Percentiles rank a stretch among this genome's conserved stretches.
Evolutionary conservation across 2,329 filamentous ascomycete genomes (phyloP).

Genomic region (Elsinoe australis): DNA sequence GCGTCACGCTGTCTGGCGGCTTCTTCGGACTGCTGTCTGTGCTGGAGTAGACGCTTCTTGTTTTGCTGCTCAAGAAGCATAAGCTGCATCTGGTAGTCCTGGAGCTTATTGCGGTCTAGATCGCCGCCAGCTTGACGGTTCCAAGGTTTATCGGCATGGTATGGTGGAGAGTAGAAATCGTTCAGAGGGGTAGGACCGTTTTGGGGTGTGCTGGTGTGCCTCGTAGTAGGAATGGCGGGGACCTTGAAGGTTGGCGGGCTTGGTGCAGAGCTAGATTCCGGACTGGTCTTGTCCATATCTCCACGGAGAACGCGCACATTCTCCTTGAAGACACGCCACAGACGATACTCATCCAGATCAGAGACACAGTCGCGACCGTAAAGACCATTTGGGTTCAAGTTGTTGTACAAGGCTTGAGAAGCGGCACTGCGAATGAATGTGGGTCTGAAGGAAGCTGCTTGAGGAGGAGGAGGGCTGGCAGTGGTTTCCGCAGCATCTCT

Average conservation of each 20-base stretch:
- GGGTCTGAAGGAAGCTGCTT: neutral
- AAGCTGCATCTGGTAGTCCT: conserved; percentile 13
- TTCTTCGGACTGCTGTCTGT: neutral
- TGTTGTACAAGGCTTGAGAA: conserved; percentile 11
- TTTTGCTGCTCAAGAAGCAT: conserved; percentile 13
- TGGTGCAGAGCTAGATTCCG: neutral
- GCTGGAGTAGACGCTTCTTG: conserved; percentile 4
- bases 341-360: conserved; percentile 44
- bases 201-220: neutral
- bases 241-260: neutral
- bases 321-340: conserved; percentile 58
- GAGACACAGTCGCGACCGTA: conserved; percentile 28
- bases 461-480: neutral
- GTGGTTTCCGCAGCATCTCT: conserved; percentile 26
- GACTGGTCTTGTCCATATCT: conserved; percentile 42
- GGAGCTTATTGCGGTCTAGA: neutral
- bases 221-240: neutral
- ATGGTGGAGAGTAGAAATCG: neutral
- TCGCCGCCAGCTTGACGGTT: conserved; percentile 9
- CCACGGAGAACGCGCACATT: conserved; percentile 55
- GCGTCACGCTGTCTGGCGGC: neutral
- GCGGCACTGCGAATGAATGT: conserved; percentile 5
- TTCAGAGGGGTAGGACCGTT: neutral
- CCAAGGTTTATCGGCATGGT: neutral
- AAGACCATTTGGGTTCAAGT: conserved; percentile 25